Evolutionary conservation across 2,329 filamentous ascomycete genomes (phyloP), one percentile per base, ranked within the genome.

Genomic region (Diatrype stigma): DNA sequence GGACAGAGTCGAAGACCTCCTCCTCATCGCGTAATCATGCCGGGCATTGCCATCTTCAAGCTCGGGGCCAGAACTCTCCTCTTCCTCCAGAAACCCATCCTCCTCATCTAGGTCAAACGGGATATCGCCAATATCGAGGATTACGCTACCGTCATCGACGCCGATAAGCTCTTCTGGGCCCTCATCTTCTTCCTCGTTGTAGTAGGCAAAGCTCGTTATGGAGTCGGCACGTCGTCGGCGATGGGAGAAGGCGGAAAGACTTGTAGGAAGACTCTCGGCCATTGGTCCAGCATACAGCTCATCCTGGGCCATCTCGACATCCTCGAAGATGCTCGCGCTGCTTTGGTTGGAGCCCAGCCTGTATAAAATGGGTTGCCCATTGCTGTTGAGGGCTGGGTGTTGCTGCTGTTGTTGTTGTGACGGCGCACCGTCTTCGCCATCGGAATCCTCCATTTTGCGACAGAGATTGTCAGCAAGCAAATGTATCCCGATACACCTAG

Each of bases 301-400:
- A 67, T 96, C 90, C 47, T 95, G 90, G 19, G 94, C 93, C 94
- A 99, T 97, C 68, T 96, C 93, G n/a, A 97, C 92, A 70, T 96
- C 90, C 59, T 90, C 90, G 61, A 96, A 86, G 60, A 96, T 86
- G 70, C 90, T 96, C 34, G 85, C 78, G 70, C 79, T 84, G 72
- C 87, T 90, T 62, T 84, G 77, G 63, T 89, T 89, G 47, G 85
- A 87, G 58, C 78, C 77, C 50, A 86, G 76, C 49, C 85, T 77
- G 69, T 90, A 89, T 55, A 89, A 65, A 47, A 66, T 49, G 17
- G 61, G 45, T 21, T 53, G 53, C 17, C 52, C 56, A 40, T 45
- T 51, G 53, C 58, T 61, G 45, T 37, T 37, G 34, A 16, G 34
- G 6, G 34, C 34, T 7, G 34, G 6, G 34, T 12, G 34, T 50